Evolutionary conservation across 495 filamentous ascomycete species (phyloP).

Genomic region (Clohesyomyces aquaticus): DNA sequence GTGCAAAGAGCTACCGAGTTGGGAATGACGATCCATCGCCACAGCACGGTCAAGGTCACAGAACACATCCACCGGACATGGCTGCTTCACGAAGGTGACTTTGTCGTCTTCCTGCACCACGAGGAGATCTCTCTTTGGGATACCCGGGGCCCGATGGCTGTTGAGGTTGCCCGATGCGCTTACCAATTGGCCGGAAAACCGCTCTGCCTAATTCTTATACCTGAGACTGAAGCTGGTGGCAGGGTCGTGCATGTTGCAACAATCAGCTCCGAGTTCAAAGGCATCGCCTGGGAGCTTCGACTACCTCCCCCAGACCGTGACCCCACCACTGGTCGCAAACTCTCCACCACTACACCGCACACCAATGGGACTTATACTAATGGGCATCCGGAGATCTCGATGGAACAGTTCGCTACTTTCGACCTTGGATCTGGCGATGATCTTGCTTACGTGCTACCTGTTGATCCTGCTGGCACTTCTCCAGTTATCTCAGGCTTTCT

Average conservation of each 20-base stretch:
- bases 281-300: slow-evolving; percentile 81
- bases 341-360: slow-evolving; percentile 25
- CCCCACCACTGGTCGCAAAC: slow-evolving; percentile 36
- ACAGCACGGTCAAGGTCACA: slow-evolving; percentile 69
- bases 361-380: slow-evolving; percentile 44
- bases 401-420: slow-evolving; percentile 74
- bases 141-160: slow-evolving; percentile 60
- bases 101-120: slow-evolving; percentile 80
- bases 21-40: slow-evolving; percentile 62
- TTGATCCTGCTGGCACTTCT: slow-evolving; percentile 82
- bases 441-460: slow-evolving; percentile 80
- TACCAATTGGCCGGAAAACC: slow-evolving; percentile 73
- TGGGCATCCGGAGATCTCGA: slow-evolving; percentile 43
- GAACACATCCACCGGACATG: slow-evolving; percentile 84
- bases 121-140: slow-evolving; percentile 82
- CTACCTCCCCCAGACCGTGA: slow-evolving; percentile 49
- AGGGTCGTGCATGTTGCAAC: slow-evolving; percentile 70
- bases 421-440: slow-evolving; percentile 72
- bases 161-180: slow-evolving; percentile 58
- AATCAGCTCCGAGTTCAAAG: slow-evolving; percentile 78
- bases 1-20: slow-evolving; percentile 58
- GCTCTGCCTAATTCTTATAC: slow-evolving; percentile 79
- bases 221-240: slow-evolving; percentile 59
- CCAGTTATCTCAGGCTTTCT: slow-evolving; percentile 76
- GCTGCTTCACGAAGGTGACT: slow-evolving; percentile 72